These are phyloP conservation scores for Pyricularia pennisetigena DNA, from an alignment of 2,329 filamentous ascomycete genomes.

Conservation along the genomic window DNA sequence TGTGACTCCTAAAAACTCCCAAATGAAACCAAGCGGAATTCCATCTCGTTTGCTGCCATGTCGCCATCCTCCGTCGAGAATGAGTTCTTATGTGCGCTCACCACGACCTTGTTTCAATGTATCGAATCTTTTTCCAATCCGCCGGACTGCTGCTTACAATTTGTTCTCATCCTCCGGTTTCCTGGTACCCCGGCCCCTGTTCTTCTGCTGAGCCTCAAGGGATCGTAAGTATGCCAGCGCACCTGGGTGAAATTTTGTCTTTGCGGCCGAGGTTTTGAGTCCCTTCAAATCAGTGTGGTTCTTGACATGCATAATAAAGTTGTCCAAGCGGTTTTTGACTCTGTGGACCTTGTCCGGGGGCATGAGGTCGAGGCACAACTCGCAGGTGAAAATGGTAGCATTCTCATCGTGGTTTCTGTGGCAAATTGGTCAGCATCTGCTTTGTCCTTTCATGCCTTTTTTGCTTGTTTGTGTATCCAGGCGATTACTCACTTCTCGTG, in stretches of 20 bases:
- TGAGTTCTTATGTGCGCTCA: not conserved
- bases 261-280: not conserved
- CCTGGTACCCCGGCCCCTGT: not conserved
- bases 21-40: not conserved
- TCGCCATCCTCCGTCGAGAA: not conserved
- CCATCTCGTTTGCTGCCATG: not conserved
- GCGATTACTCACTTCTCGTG: not conserved
- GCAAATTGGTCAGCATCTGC: not conserved
- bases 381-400: not conserved
- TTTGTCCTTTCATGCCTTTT: not conserved
- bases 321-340: not conserved
- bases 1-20: not conserved
- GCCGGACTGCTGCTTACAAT: not conserved
- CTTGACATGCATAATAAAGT: not conserved
- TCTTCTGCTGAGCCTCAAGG: not conserved
- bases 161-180: not conserved
- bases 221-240: not conserved
- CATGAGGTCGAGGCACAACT: not conserved
- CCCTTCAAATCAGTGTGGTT: not conserved
- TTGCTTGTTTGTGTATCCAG: too few relatives aligned
- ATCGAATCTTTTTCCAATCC: not conserved
- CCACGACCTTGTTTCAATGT: not conserved
- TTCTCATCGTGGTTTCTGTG: not conserved
- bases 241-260: not conserved
- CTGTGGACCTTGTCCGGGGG: not conserved